Conservation (phyloP, 1,139 yeast species). For the Blastobotrys serpentis region DNA sequence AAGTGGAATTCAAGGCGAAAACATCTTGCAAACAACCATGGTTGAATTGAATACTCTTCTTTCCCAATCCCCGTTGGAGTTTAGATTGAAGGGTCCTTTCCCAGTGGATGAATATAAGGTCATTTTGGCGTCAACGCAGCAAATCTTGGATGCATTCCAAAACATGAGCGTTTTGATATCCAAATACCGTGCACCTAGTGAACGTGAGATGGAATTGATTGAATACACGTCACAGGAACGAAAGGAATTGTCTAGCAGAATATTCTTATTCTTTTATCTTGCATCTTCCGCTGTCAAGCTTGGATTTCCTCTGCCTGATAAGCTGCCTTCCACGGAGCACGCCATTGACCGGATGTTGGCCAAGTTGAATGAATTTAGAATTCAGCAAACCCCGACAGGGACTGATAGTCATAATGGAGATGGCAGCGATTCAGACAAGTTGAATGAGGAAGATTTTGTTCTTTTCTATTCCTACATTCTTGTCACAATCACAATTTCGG, state of each 20-base stretch:
- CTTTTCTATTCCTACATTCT: slow-evolving; percentile 70
- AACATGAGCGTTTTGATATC: slow-evolving; percentile 67
- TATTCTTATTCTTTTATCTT: slow-evolving; percentile 73
- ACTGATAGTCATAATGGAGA: slow-evolving; percentile 2
- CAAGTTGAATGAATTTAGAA: slow-evolving; percentile 47
- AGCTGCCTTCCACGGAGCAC: slow-evolving; percentile 75
- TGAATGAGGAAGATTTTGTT: slow-evolving; percentile 64
- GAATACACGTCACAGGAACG: slow-evolving; percentile 58
- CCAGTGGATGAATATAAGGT: slow-evolving; percentile 54
- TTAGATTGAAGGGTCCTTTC: slow-evolving; percentile 71
- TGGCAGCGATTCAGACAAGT: slow-evolving; percentile 11
- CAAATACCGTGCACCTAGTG: slow-evolving; percentile 55
- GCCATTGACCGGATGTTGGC: slow-evolving; percentile 68
- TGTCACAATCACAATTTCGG: slow-evolving; percentile 66
- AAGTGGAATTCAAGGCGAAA: slow-evolving; percentile 36
- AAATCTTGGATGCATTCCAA: slow-evolving; percentile 71
- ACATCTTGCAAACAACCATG: slow-evolving; percentile 50
- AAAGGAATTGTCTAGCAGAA: slow-evolving; percentile 65
- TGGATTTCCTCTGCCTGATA: slow-evolving; percentile 73
- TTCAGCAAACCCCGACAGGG: slow-evolving; percentile 3
- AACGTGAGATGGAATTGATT: slow-evolving; percentile 57
- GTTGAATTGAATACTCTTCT: slow-evolving; percentile 59
- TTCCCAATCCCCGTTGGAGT: slow-evolving; percentile 73
- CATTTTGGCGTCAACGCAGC: slow-evolving; percentile 57
- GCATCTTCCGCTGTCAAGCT: slow-evolving; percentile 72